Conservation (phyloP, 768 basidiomycete species). For the Rhodosporidiobolus sp. region DNA sequence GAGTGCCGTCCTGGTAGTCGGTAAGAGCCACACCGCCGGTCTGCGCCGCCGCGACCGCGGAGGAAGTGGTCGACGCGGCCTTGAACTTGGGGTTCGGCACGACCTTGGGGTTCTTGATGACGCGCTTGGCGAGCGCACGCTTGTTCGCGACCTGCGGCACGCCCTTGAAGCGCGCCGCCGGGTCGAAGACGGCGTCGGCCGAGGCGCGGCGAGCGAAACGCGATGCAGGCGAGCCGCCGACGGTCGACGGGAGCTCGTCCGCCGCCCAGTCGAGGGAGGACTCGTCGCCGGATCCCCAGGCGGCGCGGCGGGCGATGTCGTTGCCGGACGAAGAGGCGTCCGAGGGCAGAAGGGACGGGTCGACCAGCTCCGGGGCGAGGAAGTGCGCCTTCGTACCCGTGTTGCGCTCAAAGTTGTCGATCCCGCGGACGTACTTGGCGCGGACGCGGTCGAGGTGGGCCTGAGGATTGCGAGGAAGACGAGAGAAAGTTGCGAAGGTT, state of each 20-base stretch:
- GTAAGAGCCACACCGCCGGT: slow-evolving; percentile 9
- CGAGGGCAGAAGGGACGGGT: slow-evolving; percentile 20
- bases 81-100: slow-evolving; percentile 18
- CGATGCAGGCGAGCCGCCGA: background rate
- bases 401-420: slow-evolving; percentile 27
- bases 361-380: slow-evolving; percentile 26
- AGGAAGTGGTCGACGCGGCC: background rate
- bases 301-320: background rate
- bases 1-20: slow-evolving; percentile 9
- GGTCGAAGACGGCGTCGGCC: slow-evolving; percentile 4
- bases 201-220: background rate
- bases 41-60: slow-evolving; percentile 4
- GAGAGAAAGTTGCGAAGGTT: background rate
- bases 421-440: slow-evolving; percentile 28
- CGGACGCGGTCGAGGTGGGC: slow-evolving; percentile 19
- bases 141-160: slow-evolving; percentile 12
- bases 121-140: slow-evolving; percentile 11
- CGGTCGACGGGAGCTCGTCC: background rate
- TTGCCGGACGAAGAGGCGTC: background rate
- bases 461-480: background rate
- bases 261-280: slow-evolving; percentile 5
- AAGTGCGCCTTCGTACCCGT: slow-evolving; percentile 30
- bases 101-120: slow-evolving; percentile 25
- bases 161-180: background rate
- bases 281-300: slow-evolving; percentile 18